Base-by-base conservation (phyloP, 1,284 basidiomycete species). In the Cryptococcus hybrid region DNA sequence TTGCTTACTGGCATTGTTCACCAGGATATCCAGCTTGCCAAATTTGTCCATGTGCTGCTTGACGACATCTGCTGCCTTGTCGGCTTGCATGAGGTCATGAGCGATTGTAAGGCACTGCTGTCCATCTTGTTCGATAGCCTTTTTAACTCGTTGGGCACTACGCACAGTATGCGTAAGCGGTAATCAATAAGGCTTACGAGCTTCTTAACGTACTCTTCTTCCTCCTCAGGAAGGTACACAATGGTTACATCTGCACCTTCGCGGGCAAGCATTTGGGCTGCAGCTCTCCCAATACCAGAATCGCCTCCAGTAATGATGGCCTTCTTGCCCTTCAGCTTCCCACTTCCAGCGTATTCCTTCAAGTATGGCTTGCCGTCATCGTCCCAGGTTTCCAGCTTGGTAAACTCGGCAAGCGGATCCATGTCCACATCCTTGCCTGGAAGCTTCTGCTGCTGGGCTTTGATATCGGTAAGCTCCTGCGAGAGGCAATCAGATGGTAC, bases 181-280 rank as follows among this genome's bases (percentile, higher is more conserved):
- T 46, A 49, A 24, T 36, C 37, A 34, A 45, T 30, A 6, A 9
- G 18, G 2, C 35, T 30, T 11, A 18, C 3, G 39, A 51, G 4
- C 47, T 15, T 18, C 15, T 36, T 11, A 12, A 68, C 78, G 37
- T 74, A 82, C 71, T 88, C 86, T 57, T 81, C 76, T 63, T 84
- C 77, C 73, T 87, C 86, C 63, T 84, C 79, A 4, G 84, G 81
- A 1, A 87, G 79, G 71, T 86, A 83, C n/a, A 81, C 80, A 59
- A 88, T 84, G 0, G 85, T 84, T n/a, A 88, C 80, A 51, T 84
- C 84, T 12, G 82, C 81, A 1, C 86, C 86, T 68, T 88, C 85
- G 13, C 85, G 79, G 1, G 85, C 85, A 63, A 85, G 85, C 71
- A 84, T 80, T 57, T 84, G 80, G 7, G 85, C 84, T 1, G 82